These are phyloP conservation scores for Ascochyta pisi DNA, from an alignment of 2,329 filamentous ascomycete species.

Conservation along the genomic window DNA sequence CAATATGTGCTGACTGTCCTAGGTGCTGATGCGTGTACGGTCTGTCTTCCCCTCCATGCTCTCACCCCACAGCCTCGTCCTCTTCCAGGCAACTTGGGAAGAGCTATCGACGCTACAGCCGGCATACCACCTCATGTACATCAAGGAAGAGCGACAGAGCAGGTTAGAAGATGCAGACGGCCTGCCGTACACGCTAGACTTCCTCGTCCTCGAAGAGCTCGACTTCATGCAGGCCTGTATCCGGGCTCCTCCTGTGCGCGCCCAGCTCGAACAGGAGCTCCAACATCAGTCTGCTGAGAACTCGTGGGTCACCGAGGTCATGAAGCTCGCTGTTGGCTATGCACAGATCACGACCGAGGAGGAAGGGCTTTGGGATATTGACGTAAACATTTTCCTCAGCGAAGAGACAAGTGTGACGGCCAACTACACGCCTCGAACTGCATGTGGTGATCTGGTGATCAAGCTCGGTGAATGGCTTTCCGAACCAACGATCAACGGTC, in stretches of 20 bases:
- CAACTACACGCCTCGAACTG: constrained; percentile 94
- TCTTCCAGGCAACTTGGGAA: constrained; percentile 89
- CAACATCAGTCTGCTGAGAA: constrained; percentile 59
- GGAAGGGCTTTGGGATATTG: constrained; percentile 94
- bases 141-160: constrained; percentile 83
- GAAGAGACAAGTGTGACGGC: constrained; percentile 94
- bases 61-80: constrained; percentile 77
- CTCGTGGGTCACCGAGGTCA: constrained; percentile 85
- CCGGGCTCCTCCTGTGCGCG: constrained; percentile 84
- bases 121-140: constrained; percentile 82
- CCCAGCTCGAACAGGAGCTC: constrained; percentile 84
- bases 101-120: constrained; percentile 78
- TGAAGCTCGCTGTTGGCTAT: constrained; percentile 84
- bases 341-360: constrained; percentile 91
- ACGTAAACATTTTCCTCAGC: constrained; percentile 92
- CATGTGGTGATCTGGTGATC: constrained; percentile 88
- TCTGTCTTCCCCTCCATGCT: constrained; percentile 82
- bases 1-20: constrained; percentile 45
- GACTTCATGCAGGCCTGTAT: constrained; percentile 94
- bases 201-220: constrained; percentile 89
- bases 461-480: constrained; percentile 92
- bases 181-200: constrained; percentile 93
- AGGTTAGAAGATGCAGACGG: constrained; percentile 88
- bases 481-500: constrained; percentile 75
- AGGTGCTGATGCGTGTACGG: constrained; percentile 85